Percentiles rank a stretch among this genome's conserved stretches.
Conservation (phyloP, 108 stramenopile species). For the Skeletonema potamos region DNA sequence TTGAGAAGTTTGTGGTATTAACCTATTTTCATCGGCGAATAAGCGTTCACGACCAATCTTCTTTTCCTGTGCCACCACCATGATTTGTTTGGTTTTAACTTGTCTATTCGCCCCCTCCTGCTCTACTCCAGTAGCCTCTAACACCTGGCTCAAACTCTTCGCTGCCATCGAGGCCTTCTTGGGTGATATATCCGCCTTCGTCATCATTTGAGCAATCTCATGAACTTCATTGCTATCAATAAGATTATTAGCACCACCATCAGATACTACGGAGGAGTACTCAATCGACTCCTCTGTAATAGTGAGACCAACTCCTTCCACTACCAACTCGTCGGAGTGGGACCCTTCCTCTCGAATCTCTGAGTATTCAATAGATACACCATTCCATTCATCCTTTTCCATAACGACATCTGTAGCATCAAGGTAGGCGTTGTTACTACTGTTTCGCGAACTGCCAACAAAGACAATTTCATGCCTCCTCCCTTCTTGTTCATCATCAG, state of each 20-base stretch:
- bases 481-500: background rate
- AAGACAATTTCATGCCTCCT: background rate
- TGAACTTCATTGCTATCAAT: background rate
- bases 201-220: background rate
- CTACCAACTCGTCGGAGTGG: background rate
- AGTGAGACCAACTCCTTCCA: background rate
- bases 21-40: background rate
- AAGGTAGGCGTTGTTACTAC: background rate
- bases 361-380: background rate
- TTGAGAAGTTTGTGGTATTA: background rate
- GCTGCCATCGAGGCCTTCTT: conserved; percentile 1
- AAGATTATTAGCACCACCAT: background rate
- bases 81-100: background rate
- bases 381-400: background rate
- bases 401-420: background rate
- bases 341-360: background rate
- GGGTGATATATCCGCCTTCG: background rate
- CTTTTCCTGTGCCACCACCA: background rate
- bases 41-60: background rate
- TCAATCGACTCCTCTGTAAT: background rate
- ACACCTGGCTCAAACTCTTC: background rate
- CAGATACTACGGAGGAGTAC: background rate
- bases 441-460: background rate
- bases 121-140: background rate
- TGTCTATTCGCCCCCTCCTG: background rate